Conservation (phyloP, 73 alveolate species). For the Stentor coeruleus region DNA sequence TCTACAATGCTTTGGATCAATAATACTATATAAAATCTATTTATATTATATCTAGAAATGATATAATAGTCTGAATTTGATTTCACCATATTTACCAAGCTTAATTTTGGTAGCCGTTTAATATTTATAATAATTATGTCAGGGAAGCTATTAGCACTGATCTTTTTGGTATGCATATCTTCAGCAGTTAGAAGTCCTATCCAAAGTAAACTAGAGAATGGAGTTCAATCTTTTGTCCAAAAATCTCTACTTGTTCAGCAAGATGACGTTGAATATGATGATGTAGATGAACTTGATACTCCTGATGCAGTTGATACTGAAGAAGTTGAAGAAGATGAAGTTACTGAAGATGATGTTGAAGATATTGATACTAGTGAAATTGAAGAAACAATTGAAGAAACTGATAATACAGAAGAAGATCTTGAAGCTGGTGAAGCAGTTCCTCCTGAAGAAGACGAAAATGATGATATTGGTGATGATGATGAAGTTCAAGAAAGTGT, state of each 20-base stretch:
- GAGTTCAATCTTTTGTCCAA: no score
- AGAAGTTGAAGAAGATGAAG: not conserved
- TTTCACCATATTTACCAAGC: no score
- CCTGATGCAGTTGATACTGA: slow-evolving; percentile 11
- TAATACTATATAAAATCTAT: no score
- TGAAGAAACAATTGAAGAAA: not conserved
- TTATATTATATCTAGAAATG: no score
- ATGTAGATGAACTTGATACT: not conserved
- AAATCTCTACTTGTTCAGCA: not conserved
- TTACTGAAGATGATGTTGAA: not conserved
- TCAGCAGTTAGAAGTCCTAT: no score
- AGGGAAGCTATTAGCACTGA: no score
- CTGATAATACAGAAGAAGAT: not conserved
- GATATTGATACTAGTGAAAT: not conserved
- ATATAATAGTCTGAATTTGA: no score
- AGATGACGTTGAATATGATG: slow-evolving; percentile 21
- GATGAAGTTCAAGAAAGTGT: slow-evolving; percentile 5
- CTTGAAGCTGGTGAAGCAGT: not conserved
- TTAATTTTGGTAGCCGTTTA: no score
- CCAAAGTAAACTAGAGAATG: no score
- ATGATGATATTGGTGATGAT: slow-evolving; percentile 18
- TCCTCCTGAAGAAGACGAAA: not conserved
- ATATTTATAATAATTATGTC: no score
- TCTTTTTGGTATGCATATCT: no score
- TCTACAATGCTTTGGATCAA: no score